A percentile compares a stretch with the other conserved stretches of the same genome.
Conservation (phyloP, 2,329 filamentous ascomycete species). For the Phoma sp. region DNA sequence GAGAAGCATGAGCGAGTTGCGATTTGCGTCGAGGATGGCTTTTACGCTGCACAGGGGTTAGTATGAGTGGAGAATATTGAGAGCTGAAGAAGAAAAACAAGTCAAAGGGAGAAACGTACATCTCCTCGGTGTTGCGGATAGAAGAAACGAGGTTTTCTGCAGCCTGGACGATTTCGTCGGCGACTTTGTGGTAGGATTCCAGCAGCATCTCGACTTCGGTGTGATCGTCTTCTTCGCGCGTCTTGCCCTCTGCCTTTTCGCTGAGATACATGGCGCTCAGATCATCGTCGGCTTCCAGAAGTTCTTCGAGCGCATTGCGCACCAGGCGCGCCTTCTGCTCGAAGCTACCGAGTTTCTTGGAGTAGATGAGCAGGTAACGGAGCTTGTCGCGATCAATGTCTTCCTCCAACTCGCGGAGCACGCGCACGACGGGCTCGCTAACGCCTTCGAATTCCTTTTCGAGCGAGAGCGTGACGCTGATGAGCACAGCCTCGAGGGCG, state of each 20-base stretch:
- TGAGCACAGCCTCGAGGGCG: conserved; percentile 91
- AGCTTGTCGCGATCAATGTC: conserved; percentile 96
- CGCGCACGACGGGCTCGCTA: conserved; percentile 86
- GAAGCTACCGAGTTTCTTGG: conserved; percentile 94
- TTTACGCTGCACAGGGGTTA: conserved; percentile 69
- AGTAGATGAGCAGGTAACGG: conserved; percentile 86
- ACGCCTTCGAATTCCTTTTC: conserved; percentile 96
- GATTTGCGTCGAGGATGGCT: conserved; percentile 96
- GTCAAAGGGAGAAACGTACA: conserved; percentile 64
- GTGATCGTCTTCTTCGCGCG: conserved; percentile 81
- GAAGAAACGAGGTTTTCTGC: conserved; percentile 90
- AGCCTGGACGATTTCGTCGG: conserved; percentile 96
- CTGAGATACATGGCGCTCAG: conserved; percentile 93
- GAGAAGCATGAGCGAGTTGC: conserved; percentile 95
- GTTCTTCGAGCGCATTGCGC: conserved; percentile 90
- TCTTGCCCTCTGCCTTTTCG: conserved; percentile 78
- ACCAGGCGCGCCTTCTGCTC: conserved; percentile 96
- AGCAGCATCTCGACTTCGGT: conserved; percentile 96
- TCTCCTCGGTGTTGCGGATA: conserved; percentile 97
- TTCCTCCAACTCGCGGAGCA: conserved; percentile 89
- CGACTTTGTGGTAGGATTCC: conserved; percentile 97
- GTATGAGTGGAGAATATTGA: not conserved
- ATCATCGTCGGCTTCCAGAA: conserved; percentile 96
- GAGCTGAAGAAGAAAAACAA: not conserved
- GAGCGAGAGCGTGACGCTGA: conserved; percentile 88